Percentiles rank a stretch among this genome's conserved stretches.
Conservation (phyloP, 2,329 filamentous ascomycete genomes). For the Colletotrichum gloeosporioides region DNA sequence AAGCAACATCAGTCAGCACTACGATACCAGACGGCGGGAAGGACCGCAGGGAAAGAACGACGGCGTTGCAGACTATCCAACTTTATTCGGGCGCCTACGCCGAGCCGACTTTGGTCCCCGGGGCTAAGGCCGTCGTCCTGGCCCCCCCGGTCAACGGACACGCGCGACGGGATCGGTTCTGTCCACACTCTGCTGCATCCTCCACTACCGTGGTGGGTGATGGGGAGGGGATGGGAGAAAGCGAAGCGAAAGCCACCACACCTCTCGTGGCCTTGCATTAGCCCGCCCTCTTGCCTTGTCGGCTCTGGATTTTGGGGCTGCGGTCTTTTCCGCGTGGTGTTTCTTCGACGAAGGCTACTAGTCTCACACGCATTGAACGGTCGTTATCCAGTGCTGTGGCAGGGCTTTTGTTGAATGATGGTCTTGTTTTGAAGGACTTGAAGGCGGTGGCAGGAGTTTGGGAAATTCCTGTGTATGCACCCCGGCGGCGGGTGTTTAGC, state of each 20-base stretch:
- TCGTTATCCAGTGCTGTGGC: not conserved
- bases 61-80: not conserved
- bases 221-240: not conserved
- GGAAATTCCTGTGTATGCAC: not conserved
- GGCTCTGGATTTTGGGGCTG: not conserved
- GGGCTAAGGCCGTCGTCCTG: not conserved
- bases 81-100: not conserved
- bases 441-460: not conserved
- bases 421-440: not conserved
- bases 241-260: not conserved
- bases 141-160: not conserved
- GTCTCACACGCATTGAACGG: not conserved
- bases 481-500: not conserved
- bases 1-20: not conserved
- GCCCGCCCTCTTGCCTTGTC: not conserved
- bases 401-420: not conserved
- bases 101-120: not conserved
- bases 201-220: not conserved
- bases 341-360: not conserved
- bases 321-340: not conserved
- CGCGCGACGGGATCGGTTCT: slow-evolving; percentile 17
- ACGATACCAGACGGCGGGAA: slow-evolving; percentile 3
- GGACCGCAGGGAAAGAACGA: not conserved
- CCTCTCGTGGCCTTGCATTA: not conserved
- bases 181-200: slow-evolving; percentile 19